Percentiles rank a stretch among this genome's conserved stretches.
Conservation (phyloP, 108 stramenopile genomes). For the Cyclotella baltica region DNA sequence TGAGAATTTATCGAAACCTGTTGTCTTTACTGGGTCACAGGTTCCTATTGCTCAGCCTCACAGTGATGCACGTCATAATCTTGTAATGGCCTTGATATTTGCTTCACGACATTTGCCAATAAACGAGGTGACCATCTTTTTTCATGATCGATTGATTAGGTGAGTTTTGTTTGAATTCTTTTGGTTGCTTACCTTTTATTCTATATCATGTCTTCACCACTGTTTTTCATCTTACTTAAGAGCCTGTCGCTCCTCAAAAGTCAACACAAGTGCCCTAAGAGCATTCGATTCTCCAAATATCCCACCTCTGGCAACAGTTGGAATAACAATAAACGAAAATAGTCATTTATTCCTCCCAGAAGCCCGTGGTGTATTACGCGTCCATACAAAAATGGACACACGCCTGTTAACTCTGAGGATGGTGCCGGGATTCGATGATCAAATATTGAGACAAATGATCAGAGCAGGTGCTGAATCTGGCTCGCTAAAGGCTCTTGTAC, state of each 20-base stretch:
- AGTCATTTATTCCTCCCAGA: slow-evolving; percentile 77
- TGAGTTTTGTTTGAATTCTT: not conserved
- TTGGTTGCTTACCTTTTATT: too few species aligned
- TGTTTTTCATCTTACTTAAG: not conserved
- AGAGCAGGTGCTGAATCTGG: slow-evolving; percentile 47
- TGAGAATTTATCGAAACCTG: slow-evolving; percentile 97
- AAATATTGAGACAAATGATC: slow-evolving; percentile 67
- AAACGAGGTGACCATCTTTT: slow-evolving; percentile 95
- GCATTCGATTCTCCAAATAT: slow-evolving; percentile 97
- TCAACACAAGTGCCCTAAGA: slow-evolving; percentile 80
- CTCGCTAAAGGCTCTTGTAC: slow-evolving; percentile 79
- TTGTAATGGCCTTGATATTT: slow-evolving; percentile 96
- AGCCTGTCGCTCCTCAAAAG: slow-evolving; percentile 90
- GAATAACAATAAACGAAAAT: slow-evolving; percentile 85
- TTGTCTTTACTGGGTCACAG: slow-evolving; percentile 93
- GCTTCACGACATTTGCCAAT: slow-evolving; percentile 73
- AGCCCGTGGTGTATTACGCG: slow-evolving; percentile 79
- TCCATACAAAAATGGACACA: slow-evolving; percentile 91
- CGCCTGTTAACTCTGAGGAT: slow-evolving; percentile 84
- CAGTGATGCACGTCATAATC: slow-evolving; percentile 96
- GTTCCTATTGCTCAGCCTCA: slow-evolving; percentile 93
- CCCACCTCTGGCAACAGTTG: slow-evolving; percentile 90
- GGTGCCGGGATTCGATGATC: slow-evolving; percentile 96
- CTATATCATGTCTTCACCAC: not conserved
- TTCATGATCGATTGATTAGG: slow-evolving; percentile 89